phyloP scores from a whole-genome alignment of 2,329 filamentous ascomycete species.

The Botrytis fabae region DNA sequence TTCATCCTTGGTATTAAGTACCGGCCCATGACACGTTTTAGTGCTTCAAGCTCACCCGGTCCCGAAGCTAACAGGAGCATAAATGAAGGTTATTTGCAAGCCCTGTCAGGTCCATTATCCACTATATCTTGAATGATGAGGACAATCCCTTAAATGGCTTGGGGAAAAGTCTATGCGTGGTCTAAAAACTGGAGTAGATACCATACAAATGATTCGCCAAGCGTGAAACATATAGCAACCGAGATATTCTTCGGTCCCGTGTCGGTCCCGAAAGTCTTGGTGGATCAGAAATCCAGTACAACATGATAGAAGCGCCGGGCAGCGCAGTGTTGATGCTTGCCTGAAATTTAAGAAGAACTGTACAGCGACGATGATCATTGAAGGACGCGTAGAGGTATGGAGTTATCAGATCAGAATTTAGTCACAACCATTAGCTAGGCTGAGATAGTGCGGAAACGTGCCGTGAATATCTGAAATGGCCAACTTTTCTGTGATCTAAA shows the following conservation, averaged over 20 bases:
- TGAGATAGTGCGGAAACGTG: not conserved
- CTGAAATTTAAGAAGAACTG: not conserved
- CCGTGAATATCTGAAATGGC: not conserved
- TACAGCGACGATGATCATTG: not conserved
- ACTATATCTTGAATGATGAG: too few relatives aligned
- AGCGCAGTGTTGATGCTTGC: not conserved
- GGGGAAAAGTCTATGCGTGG: not conserved
- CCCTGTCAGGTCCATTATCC: not conserved
- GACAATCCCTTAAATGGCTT: not conserved
- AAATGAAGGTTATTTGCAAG: not conserved
- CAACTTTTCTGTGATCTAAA: not conserved
- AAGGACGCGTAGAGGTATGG: not conserved
- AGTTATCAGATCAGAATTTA: not conserved
- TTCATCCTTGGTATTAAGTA: not conserved
- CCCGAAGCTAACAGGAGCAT: not conserved
- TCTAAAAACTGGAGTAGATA: not conserved
- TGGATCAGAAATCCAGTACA: not conserved
- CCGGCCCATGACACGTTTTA: not conserved
- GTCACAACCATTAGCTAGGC: not conserved
- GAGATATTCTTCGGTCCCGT: not conserved
- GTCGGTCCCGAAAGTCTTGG: not conserved
- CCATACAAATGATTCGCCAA: not conserved
- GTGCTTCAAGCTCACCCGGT: not conserved
- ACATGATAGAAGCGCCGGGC: not conserved
- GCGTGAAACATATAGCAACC: not conserved